Base-by-base conservation (phyloP, 192 early-diverging fungal species). In the Backusella tarrabulga region DNA sequence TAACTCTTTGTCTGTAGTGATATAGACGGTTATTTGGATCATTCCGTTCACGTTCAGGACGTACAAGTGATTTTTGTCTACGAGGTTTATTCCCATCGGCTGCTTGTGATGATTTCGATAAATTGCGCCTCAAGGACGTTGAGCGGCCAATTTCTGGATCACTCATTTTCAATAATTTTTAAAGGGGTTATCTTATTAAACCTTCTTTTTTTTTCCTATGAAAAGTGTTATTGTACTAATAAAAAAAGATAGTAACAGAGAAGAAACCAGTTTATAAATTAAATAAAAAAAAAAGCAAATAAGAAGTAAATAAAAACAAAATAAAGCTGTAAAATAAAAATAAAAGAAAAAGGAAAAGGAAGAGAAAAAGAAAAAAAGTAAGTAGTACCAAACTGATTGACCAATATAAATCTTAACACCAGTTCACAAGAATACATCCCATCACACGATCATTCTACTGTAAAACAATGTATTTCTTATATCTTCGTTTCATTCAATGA, bases 11-110 rank as follows among this genome's bases (percentile, higher is more conserved):
- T 36, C 75, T 71, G 50, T 88, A 88, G 72, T 84, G 80, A 79
- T 88, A 88, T 66, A 86, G 83, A 4, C 81, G 83, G 67, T 88
- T 85, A 73, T 78, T 86, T 11, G 79, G 79, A 66, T 86, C 87
- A n/a, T 86, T 79, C 26, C 87, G 83, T 66, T 88, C 90, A 67
- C 90, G 85, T 70, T 89, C 91, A 26, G 93, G 91, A 7, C 91
- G 88, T 21, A 90, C 87, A 35, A 93, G 89, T 50, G 92, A 93
- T 74, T 91, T 90, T 81, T 88, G 84, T 21, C 92, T 63, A 63
- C 56, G 56, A 26, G 56, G 56, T 63, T 63, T 63, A 63, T 63
- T 63, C 56, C 56, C 56, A 63, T 63, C 56, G 21, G 56, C 23
- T 29, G 56, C 56, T 75, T 68, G 34, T 68, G 36, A 86, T 85